Base-by-base conservation (phyloP, 257 asterid genomes). In the Scutellaria minor region DNA sequence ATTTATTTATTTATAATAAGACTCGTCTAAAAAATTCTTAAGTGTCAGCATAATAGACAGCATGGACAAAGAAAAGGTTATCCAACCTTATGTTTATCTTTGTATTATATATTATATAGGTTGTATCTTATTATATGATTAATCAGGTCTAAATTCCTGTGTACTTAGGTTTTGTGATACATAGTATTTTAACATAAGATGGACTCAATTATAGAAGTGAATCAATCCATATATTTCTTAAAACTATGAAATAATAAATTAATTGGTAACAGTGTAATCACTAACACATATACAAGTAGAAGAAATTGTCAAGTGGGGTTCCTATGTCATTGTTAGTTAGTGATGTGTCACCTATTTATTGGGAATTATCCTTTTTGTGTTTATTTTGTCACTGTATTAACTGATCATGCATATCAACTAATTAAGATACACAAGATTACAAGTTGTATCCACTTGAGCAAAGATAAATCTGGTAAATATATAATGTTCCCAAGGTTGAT, bases 41-140 rank as follows among this genome's bases (percentile, higher is more conserved):
- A 75, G 79, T 73, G 83, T 72, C 90, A 52, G 52, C 81, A 80
- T 74, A 64, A 70, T 62, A 20, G 27, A 68, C 54, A 61, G 53
- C 70, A 77, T 64, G 56, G 71, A 27, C 72, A 31, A 31, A 31
- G 37, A 31, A 71, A 57, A 66, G 64, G 59, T 66, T 70, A 70
- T 70, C 73, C 66, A 70, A 42, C 41, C 63, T 14, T 6, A 40
- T 24, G 10, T 9, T 9, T 46, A 66, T 50, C 35, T 20, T 7
- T 20, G 10, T 55, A 55, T 8, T 15, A 2, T 13, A 51, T 51
- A 9, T 7, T 7, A 9, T 18, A 24, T 8, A 20, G 1, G 2
- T 20, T 24, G 60, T 75, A 47, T 66, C 39, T 54, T 51, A 58
- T 54, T 71, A 40, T 73, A 45, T 71, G 7, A 47, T 35, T 54